Evolutionary conservation across 257 asterid genomes (phyloP).

Genomic region (Solanum gandarillasii): DNA sequence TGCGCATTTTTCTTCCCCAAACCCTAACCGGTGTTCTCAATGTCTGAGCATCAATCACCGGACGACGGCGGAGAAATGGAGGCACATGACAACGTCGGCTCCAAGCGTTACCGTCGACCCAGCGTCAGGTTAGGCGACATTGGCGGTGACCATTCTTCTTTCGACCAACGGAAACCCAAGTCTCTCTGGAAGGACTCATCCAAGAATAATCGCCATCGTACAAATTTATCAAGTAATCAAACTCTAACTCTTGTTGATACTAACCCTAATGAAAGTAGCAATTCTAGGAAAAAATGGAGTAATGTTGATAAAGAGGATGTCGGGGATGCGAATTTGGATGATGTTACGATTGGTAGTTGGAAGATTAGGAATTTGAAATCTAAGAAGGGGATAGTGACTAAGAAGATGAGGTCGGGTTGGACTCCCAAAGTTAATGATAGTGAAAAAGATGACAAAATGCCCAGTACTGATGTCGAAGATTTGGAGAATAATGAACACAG

Average conservation of each 20-base stretch:
- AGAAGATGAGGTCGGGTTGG: slow-evolving; percentile 1
- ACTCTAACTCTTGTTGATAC: background rate
- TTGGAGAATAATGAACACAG: background rate
- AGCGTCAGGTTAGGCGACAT: slow-evolving; percentile 12
- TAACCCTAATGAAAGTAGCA: background rate
- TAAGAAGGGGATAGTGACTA: background rate
- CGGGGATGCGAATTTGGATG: background rate
- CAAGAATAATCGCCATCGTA: background rate
- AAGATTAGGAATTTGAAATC: slow-evolving; percentile 5
- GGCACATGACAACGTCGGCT: background rate
- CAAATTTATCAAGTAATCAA: slow-evolving; percentile 2
- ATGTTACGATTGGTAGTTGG: slow-evolving; percentile 3
- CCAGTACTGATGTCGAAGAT: background rate
- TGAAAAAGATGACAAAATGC: background rate
- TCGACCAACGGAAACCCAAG: background rate
- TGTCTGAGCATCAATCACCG: background rate
- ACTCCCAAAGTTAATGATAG: background rate
- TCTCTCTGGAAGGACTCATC: background rate
- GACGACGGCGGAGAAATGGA: background rate
- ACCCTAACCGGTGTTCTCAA: background rate
- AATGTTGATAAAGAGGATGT: background rate
- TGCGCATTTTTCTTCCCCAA: background rate
- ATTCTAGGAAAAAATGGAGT: background rate
- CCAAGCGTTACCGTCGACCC: slow-evolving; percentile 14
- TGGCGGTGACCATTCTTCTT: background rate